These are phyloP conservation scores for Tricholoma saponaceum DNA, from an alignment of 768 basidiomycete genomes.

Conservation along the genomic window DNA sequence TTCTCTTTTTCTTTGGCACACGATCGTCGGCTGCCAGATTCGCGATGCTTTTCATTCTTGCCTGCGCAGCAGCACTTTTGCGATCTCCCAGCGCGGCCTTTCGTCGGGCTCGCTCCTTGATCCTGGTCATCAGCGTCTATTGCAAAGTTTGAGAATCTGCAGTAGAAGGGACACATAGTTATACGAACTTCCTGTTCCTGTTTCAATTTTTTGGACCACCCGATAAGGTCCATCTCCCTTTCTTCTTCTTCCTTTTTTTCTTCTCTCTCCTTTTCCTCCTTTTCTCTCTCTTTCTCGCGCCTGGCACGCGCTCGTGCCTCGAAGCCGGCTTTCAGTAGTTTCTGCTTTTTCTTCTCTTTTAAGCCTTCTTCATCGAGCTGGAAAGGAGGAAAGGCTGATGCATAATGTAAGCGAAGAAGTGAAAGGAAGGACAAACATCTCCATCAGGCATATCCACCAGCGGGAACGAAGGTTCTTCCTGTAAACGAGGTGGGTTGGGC, in stretches of 20 bases:
- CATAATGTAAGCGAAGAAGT: not conserved
- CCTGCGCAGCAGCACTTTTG: constrained; percentile 93
- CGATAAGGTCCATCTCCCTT: constrained; percentile 61
- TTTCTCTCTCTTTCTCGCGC: constrained; percentile 85
- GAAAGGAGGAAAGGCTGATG: not conserved
- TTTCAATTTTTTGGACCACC: constrained; percentile 73
- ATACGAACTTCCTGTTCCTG: constrained; percentile 71
- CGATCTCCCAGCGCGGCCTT: constrained; percentile 83
- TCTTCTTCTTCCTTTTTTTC: constrained; percentile 79
- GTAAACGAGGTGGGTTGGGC: not conserved
- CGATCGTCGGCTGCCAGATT: constrained; percentile 85
- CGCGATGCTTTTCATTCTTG: constrained; percentile 94
- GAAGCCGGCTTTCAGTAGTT: constrained; percentile 87
- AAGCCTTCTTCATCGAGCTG: constrained; percentile 86
- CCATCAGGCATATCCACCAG: constrained; percentile 89
- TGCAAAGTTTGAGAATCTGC: constrained; percentile 1
- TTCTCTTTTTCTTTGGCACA: constrained; percentile 80
- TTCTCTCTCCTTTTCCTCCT: constrained; percentile 61
- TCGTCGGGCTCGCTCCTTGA: constrained; percentile 78
- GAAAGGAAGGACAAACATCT: constrained; percentile 50
- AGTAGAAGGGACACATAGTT: not conserved
- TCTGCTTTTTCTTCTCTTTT: constrained; percentile 94
- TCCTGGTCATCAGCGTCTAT: constrained; percentile 74
- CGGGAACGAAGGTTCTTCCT: constrained; percentile 87
- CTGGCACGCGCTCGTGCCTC: constrained; percentile 83